Percentiles rank a stretch among this genome's conserved stretches.
These are phyloP conservation scores for Ceratocystis papillata DNA, from an alignment of 2,329 filamentous ascomycete genomes.

Conservation along the genomic window DNA sequence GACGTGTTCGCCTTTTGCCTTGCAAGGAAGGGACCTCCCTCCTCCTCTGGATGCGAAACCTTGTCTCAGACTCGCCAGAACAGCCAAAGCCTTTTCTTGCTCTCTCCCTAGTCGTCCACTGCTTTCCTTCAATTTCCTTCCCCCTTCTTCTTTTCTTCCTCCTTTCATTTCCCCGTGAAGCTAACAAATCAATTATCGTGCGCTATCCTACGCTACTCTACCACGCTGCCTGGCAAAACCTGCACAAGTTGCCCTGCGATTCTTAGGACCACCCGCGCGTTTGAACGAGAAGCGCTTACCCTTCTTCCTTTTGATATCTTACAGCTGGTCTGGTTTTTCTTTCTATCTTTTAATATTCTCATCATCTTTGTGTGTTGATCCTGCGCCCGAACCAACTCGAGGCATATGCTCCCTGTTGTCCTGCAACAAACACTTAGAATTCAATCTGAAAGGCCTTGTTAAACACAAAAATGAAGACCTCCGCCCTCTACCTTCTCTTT, in stretches of 20 bases:
- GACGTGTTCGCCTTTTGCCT: background rate
- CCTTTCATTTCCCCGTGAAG: background rate
- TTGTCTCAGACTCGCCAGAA: conserved; percentile 10
- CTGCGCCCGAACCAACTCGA: background rate
- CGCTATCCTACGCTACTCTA: background rate
- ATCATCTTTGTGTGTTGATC: conserved; percentile 14
- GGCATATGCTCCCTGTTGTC: background rate
- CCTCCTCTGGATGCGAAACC: background rate
- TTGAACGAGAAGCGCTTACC: background rate
- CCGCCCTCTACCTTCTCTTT: conserved; percentile 33
- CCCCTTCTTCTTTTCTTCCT: conserved; percentile 6
- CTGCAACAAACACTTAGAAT: too few species aligned
- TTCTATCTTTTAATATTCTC: background rate
- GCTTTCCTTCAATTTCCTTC: conserved; percentile 14
- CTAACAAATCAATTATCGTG: background rate
- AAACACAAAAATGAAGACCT: conserved; percentile 33
- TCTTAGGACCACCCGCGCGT: background rate
- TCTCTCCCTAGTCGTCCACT: background rate
- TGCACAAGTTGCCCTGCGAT: background rate
- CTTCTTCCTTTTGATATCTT: conserved; percentile 1
- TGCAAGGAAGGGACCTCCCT: background rate
- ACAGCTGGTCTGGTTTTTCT: conserved; percentile 17
- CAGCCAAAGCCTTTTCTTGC: background rate
- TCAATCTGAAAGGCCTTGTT: background rate
- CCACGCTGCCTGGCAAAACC: background rate